Evolutionary conservation across 371 early-diverging fungal genomes (phyloP), one percentile per base, ranked within the genome.

Genomic region (Chytridium lagenaria): DNA sequence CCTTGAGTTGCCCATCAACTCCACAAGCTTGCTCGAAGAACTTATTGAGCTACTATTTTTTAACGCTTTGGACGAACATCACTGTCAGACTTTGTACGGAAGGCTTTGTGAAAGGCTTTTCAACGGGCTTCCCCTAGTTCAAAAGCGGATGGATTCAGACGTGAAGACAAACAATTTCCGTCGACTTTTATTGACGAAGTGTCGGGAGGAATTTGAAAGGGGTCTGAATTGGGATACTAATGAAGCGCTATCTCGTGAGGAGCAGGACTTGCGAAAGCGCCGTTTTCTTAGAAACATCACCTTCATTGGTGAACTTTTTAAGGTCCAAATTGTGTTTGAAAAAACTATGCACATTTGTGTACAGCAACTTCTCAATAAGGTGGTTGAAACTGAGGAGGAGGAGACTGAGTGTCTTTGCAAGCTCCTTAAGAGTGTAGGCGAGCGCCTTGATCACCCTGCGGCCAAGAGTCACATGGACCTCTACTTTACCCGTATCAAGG

Each of bases 281-380:
- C 92, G 93, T 49, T 93, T 93, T 68, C 90, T 98, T 67, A 97
- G 98, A 77, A 91, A 97, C 76, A 91, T 96, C 38, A 83, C 86
- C 57, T 97, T 97, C 80, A 93, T 98, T 76, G 97, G 98, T 78
- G 96, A 98, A 81, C 85, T 98, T 59, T 98, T 92, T 90, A 92
- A 94, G 84, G 81, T 88, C 59, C 81, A 84, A 55, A 91, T 98
- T 88, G 83, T 98, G 74, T 91, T 94, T 2, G 92, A 93, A 72
- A 92, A 92, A 81, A 94, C 98, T 69, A 95, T 98, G 90, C 92
- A 93, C 78, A 37, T 26, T 30, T 95, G 96, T 79, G 84, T 97
- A 76, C 84, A 82, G 65, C 87, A 87, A 50, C 86, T 98, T 69
- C 85, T 95, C 72, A 75, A 80, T 68, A 89, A 92, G 73, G 69